Conservation (phyloP, 2,329 filamentous ascomycete species). For the Hypoxylon sp. region DNA sequence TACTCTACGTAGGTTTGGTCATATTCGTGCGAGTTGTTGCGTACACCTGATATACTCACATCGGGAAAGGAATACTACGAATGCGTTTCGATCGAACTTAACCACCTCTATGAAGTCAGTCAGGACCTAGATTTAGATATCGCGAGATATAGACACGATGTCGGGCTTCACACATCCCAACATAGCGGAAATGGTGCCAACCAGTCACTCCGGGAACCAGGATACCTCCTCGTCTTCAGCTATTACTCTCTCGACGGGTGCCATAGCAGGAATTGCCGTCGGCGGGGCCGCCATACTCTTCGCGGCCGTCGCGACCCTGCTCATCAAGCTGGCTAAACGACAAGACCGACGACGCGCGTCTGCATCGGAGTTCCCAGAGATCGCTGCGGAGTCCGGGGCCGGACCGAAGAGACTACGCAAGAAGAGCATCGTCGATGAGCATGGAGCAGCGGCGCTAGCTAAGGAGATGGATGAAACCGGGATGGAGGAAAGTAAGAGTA, state of each 20-base stretch:
- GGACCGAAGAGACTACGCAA: slow-evolving; percentile 45
- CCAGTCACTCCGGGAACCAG: slow-evolving; percentile 17
- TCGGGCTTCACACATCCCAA: not conserved
- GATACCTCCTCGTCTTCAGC: not conserved
- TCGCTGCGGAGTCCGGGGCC: slow-evolving; percentile 12
- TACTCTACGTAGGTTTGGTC: not conserved
- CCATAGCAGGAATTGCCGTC: slow-evolving; percentile 60
- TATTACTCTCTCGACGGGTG: slow-evolving; percentile 49
- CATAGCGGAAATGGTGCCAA: not conserved
- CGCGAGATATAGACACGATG: slow-evolving; percentile 6
- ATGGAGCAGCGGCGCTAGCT: not conserved
- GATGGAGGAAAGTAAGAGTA: slow-evolving; percentile 25
- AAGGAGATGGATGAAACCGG: slow-evolving; percentile 29
- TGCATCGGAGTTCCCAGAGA: slow-evolving; percentile 1
- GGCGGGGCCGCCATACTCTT: slow-evolving; percentile 62
- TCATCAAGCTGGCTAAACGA: slow-evolving; percentile 56
- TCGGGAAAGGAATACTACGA: slow-evolving; percentile 4
- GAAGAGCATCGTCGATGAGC: slow-evolving; percentile 41
- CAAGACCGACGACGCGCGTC: slow-evolving; percentile 44
- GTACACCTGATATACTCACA: not conserved
- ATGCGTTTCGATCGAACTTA: slow-evolving; percentile 1
- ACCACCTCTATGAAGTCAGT: not conserved
- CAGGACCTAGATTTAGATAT: not conserved
- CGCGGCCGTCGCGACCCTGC: slow-evolving; percentile 57
- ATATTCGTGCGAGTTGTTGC: not conserved